Conservation (phyloP, 257 asterid species). For the Rehmannia glutinosa region DNA sequence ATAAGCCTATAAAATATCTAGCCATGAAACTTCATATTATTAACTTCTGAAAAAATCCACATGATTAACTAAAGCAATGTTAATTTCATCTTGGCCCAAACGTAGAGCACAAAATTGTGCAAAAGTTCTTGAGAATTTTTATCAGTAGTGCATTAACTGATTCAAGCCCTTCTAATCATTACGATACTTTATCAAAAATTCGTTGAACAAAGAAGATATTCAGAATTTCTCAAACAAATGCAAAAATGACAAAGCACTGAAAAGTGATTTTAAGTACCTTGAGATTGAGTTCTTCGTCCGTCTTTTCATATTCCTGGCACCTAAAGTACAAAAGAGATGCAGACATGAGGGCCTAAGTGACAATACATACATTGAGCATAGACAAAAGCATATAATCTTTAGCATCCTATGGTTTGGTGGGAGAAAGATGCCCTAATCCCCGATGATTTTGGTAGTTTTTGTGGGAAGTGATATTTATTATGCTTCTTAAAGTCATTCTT, state of each 20-base stretch:
- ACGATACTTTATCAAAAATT: neutral
- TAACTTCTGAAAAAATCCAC: too few species aligned
- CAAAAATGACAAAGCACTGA: neutral
- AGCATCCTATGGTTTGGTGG: neutral
- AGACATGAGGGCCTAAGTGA: neutral
- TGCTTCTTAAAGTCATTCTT: neutral
- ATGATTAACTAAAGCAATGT: neutral
- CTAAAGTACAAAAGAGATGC: slow-evolving; percentile 35
- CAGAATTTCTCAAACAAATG: neutral
- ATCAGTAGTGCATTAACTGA: neutral
- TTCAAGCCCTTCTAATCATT: neutral
- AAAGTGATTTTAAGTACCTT: slow-evolving; percentile 43
- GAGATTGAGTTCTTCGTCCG: slow-evolving; percentile 45
- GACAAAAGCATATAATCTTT: neutral
- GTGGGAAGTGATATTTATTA: neutral
- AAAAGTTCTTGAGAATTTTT: neutral
- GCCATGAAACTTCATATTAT: too few species aligned
- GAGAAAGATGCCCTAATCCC: neutral
- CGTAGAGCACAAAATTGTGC: neutral
- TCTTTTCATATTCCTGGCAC: slow-evolving; percentile 54
- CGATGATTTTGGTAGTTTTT: neutral
- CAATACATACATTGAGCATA: neutral
- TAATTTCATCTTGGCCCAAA: neutral
- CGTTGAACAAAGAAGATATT: neutral
- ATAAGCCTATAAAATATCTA: too few species aligned